phyloP scores from a whole-genome alignment of 2,329 filamentous ascomycete genomes.

The Aschersonia sp. region DNA sequence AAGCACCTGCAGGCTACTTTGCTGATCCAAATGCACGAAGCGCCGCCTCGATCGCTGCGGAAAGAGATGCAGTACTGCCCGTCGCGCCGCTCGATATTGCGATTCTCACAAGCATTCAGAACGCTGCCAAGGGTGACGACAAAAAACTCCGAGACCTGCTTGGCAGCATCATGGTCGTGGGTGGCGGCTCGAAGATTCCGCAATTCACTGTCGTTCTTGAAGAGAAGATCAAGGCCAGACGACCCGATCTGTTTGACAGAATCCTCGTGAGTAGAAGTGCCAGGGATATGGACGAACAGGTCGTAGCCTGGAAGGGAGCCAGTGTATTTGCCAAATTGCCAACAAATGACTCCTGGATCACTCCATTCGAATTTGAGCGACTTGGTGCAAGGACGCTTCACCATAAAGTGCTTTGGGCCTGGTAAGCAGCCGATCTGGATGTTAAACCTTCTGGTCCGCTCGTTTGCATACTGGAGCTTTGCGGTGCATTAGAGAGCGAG shows the following conservation, averaged over 20 bases:
- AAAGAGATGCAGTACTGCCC: constrained; percentile 70
- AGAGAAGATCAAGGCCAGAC: constrained; percentile 56
- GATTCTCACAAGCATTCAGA: constrained; percentile 77
- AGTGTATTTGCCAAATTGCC: constrained; percentile 88
- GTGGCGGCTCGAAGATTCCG: constrained; percentile 68
- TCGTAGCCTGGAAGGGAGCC: constrained; percentile 96
- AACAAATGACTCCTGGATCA: constrained; percentile 94
- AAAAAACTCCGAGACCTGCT: constrained; percentile 86
- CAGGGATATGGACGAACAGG: constrained; percentile 88
- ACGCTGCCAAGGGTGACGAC: constrained; percentile 78
- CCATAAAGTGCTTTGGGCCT: constrained; percentile 61
- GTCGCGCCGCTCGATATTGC: constrained; percentile 75
- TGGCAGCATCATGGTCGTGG: constrained; percentile 80
- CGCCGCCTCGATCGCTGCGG: constrained; percentile 41
- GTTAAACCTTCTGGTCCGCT: too few species aligned
- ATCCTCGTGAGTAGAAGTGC: constrained; percentile 58
- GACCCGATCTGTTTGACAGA: constrained; percentile 44
- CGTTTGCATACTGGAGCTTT: too few species aligned
- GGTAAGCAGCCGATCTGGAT: constrained; percentile 16
- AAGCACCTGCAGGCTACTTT: constrained; percentile 29
- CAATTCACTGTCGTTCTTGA: constrained; percentile 74
- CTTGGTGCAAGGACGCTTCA: constrained; percentile 70
- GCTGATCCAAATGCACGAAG: constrained; percentile 36
- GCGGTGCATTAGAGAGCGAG: too few species aligned
- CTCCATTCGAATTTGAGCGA: constrained; percentile 73